These are phyloP conservation scores for Saccharomyces hybrid DNA, from an alignment of 1,139 yeast species.

Conservation along the genomic window DNA sequence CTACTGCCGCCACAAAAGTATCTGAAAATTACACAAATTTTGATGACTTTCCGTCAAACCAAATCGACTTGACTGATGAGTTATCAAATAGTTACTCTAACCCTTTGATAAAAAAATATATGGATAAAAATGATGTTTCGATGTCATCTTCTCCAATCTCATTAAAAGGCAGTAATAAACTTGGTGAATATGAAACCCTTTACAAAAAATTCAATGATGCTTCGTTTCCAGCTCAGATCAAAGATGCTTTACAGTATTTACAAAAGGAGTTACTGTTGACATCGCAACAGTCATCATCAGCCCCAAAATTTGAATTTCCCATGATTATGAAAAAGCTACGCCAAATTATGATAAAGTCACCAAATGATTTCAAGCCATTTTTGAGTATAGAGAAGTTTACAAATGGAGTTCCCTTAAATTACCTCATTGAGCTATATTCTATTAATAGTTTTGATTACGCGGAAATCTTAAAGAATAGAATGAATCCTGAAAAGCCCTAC, in stretches of 20 bases:
- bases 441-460: slow-evolving; percentile 23
- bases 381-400: slow-evolving; percentile 22
- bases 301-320: background rate
- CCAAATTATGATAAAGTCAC: slow-evolving; percentile 23
- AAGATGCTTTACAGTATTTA: slow-evolving; percentile 12
- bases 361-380: slow-evolving; percentile 28
- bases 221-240: slow-evolving; percentile 3
- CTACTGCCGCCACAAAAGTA: background rate
- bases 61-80: slow-evolving; percentile 28
- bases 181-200: slow-evolving; percentile 9
- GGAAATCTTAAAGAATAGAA: slow-evolving; percentile 7
- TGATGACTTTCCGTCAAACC: slow-evolving; percentile 1
- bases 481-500: slow-evolving; percentile 12
- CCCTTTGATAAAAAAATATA: slow-evolving; percentile 23
- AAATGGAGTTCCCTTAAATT: slow-evolving; percentile 21
- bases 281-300: background rate
- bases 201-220: slow-evolving; percentile 9
- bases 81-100: slow-evolving; percentile 19
- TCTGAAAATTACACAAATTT: background rate
- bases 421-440: slow-evolving; percentile 29
- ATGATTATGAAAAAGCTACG: slow-evolving; percentile 2
- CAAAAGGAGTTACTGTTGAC: slow-evolving; percentile 7
- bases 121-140: slow-evolving; percentile 9
- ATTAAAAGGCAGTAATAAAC: background rate
- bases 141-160: background rate